Base-by-base conservation (phyloP, 257 asterid species). In the Primulina eburnea region DNA sequence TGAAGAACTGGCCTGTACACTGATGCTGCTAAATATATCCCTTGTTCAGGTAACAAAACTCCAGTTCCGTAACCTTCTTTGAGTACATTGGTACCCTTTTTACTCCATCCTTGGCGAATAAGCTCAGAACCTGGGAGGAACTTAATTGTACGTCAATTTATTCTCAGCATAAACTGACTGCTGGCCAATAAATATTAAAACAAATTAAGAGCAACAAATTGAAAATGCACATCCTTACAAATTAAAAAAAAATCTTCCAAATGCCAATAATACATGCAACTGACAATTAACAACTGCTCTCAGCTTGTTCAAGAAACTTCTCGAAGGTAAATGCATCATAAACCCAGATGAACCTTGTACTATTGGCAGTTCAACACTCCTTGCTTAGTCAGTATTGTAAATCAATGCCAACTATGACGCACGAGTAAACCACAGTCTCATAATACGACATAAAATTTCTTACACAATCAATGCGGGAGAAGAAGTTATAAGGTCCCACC, bases 21-120 rank as follows among this genome's bases (percentile, higher is more conserved):
- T 47, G 99, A 91, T 81, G 99, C 97, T 38, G 97, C 95, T 78
- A 94, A 79, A 82, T 94, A 94, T 71, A 94, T 86, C 68, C 99
- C 99, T 82, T 88, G 99, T 84, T 94, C 99, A 34, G 96, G 96
- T 79, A 94, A 82, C 76, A 91, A 87, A 68, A 87, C 83, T 72
- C 95, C 91, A 72, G 97, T 84, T 55, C 99, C 99, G 84, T 91
- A 94, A 80, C 99, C 99, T 84, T 94, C 99, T 80, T 94, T 95
- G 70, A 80, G 84, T n/a, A 76, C 96, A 86, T 87, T 91, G 17
- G 96, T 64, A 70, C 95, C 92, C 83, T 82, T 86, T 83, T 85
- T 82, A 80, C 84, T 86, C 98, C 99, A 83, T 75, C 97, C 97
- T 88, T 88, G 95, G 73, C 96, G 91, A 82, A 81, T 81, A 68